Base-by-base conservation (phyloP, 768 basidiomycete species). In the Postia placenta region DNA sequence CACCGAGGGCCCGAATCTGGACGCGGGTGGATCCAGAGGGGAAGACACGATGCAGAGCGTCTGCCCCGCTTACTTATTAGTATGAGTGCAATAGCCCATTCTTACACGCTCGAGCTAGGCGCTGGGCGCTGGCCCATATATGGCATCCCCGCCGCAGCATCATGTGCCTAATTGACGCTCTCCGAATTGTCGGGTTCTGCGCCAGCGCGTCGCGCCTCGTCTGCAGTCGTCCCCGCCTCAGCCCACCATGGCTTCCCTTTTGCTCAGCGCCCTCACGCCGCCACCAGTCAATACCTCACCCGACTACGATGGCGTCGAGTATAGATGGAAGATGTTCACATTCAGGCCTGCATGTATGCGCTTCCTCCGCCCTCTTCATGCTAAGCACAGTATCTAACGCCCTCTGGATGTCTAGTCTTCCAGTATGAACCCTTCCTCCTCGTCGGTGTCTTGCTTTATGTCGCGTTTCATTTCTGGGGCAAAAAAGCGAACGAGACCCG, bases 261-360 rank as follows among this genome's bases (percentile, higher is more conserved):
- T 53, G 42, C 47, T 50, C 9, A 42, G 51, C 24, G 51, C 30
- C 47, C 45, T 58, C 43, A 55, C 57, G 2, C 86, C 86, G 11
- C 73, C 80, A 0, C 78, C 81, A 2, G 69, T 80, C 47, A 59
- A 74, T 27, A 70, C 78, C 20, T 67, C 72, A 11, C 66, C 69
- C 5, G 70, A 85, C 6, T 96, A 92, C 64, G 74, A 85, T 28
- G 92, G 92, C 17, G 65, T 79, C 40, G 78, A 96, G 65, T 83
- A 72, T 64, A 74, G 68, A 53, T 93, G 85, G 83, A 83, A 75
- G 61, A 70, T 80, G 48, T 67, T 96, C 57, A 79, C 83, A 30
- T 90, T 95, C 69, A 75, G 92, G 37, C 93, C 92, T 17, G 87
- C 84, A 7, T 62, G 85, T 85, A 60, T 56, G 83, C 55, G 23